Evolutionary conservation across 1,284 basidiomycete species (phyloP).

Genomic region (Ganoderma meredithae): DNA sequence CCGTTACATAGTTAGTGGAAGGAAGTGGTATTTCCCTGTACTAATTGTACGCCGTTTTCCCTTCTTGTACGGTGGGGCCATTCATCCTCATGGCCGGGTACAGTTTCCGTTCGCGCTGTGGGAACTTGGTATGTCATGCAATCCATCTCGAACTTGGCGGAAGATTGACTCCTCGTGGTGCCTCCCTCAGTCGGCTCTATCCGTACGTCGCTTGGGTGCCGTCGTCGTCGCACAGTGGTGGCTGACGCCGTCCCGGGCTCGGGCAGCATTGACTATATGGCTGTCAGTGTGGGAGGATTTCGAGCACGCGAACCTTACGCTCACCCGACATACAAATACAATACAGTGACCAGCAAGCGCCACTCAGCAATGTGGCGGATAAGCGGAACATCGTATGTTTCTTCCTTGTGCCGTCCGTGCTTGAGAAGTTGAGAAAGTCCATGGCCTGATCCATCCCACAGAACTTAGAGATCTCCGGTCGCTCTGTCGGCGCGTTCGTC

Average conservation of each 20-base stretch:
- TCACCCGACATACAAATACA: background rate
- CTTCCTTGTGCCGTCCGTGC: no score
- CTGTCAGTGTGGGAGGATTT: background rate
- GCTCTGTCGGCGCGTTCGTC: slow-evolving; percentile 5
- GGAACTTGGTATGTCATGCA: slow-evolving; percentile 1
- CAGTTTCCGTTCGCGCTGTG: slow-evolving; percentile 8
- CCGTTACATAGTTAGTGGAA: background rate
- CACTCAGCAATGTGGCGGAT: background rate
- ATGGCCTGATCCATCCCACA: background rate
- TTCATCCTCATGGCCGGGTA: background rate
- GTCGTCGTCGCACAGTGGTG: background rate
- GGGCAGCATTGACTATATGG: slow-evolving; percentile 10
- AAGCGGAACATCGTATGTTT: background rate
- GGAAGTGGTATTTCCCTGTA: background rate
- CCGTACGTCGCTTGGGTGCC: background rate
- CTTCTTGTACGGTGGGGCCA: background rate
- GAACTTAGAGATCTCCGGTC: background rate
- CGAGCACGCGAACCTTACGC: background rate
- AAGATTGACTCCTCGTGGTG: background rate
- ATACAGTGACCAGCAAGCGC: background rate
- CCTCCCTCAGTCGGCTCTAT: background rate
- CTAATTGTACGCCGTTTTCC: background rate
- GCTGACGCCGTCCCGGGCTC: background rate
- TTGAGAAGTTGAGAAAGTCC: no score
- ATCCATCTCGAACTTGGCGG: background rate